Evolutionary conservation across 139 green algal species (phyloP).

Genomic region (Chlamydomonas sp.): DNA sequence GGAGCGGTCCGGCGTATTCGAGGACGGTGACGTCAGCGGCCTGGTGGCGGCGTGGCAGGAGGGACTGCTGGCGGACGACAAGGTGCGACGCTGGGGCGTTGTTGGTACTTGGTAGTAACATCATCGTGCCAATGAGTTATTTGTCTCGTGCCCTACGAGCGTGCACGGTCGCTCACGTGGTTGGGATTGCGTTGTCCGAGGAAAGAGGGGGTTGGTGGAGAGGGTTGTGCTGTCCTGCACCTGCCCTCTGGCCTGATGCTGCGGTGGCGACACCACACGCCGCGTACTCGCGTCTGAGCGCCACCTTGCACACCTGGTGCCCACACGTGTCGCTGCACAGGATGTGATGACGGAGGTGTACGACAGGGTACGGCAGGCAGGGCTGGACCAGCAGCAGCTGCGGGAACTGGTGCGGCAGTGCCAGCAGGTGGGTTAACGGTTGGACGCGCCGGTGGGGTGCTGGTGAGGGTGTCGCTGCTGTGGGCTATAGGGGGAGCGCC

Average conservation of each 20-base stretch:
- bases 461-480: too few relatives aligned
- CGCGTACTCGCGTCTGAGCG: not conserved
- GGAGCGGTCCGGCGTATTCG: conserved; percentile 18
- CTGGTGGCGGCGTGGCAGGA: conserved; percentile 42
- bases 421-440: not conserved
- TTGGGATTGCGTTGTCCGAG: not conserved
- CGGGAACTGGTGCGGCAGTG: conserved; percentile 5
- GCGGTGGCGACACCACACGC: not conserved
- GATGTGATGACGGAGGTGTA: conserved; percentile 30
- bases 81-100: conserved; percentile 1
- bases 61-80: conserved; percentile 35
- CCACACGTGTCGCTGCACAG: not conserved
- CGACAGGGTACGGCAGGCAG: not conserved
- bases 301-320: not conserved
- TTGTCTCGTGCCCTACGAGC: not conserved
- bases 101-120: not conserved
- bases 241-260: not conserved
- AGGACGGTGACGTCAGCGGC: conserved; percentile 34
- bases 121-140: not conserved
- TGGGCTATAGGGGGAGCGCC: not conserved
- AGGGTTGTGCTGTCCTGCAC: not conserved
- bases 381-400: conserved; percentile 30
- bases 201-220: not conserved
- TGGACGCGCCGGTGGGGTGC: too few relatives aligned
- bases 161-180: not conserved